Base-by-base conservation (phyloP, 179 eudicot species). In the Gypsophila paniculata region DNA sequence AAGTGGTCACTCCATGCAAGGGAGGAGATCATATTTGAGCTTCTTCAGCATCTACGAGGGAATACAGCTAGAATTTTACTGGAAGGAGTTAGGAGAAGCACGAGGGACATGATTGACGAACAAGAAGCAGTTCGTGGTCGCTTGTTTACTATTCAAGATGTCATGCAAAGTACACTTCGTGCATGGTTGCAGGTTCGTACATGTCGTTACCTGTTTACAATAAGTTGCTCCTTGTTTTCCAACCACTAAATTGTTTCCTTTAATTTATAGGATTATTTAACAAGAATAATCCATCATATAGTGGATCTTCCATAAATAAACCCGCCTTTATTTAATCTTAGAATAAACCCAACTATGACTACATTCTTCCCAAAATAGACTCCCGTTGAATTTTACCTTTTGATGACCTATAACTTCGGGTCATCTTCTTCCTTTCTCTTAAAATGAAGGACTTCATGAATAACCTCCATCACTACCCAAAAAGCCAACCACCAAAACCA, bases 61-160 rank as follows among this genome's bases (percentile, higher is more conserved):
- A 79, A 76, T 73, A 77, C 79, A 48, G 78, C 97, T 6, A 87
- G 78, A 80, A 79, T 54, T 70, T 73, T 89, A 76, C 77, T 93
- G 66, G 98, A 93, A 39, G 82, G 84, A 57, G 72, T 89, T 65
- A 81, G 84, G 72, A 87, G 83, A 83, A 91, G 88, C 79, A 87
- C 97, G 5, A 80, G 98, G 74, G 89, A 87, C 70, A 93, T 93
- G 98, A 79, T 93, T 76, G 89, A 82, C 48, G 98, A 93, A 84
- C 98, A 93, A 83, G 98, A 93, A 84, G 98, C 97, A 64, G 98
- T 89, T 74, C 90, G 98, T 74, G 98, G 86, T 75, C 98, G 97
- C 79, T 75, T 93, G 65, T 93, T 93, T 76, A 93, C 97, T 71
- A 83, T 93, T 76, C 98, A 93, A 86, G 98, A 93, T 81, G 98